Evolutionary conservation across 2,329 filamentous ascomycete genomes (phyloP).

Genomic region (Apiospora koreana): DNA sequence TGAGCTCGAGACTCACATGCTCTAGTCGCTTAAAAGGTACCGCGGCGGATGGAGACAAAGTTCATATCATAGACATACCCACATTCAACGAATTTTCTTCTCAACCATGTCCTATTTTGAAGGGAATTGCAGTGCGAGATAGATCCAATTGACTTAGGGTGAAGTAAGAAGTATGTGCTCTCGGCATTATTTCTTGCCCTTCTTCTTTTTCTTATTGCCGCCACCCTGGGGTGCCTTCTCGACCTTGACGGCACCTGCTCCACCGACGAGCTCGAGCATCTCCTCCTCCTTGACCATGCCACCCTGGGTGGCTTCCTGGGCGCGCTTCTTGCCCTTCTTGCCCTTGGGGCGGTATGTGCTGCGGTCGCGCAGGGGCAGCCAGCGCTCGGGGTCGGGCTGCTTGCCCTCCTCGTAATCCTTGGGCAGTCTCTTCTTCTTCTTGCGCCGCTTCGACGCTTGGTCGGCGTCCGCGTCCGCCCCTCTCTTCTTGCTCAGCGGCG

Average conservation of each 20-base stretch:
- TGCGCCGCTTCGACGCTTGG: constrained; percentile 52
- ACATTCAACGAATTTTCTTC: constrained; percentile 7
- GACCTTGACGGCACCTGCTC: constrained; percentile 63
- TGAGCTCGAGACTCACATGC: neutral
- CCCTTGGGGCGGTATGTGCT: constrained; percentile 89
- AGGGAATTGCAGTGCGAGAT: neutral
- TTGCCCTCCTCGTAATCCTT: constrained; percentile 77
- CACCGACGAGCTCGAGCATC: constrained; percentile 64
- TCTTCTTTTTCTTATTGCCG: constrained; percentile 44
- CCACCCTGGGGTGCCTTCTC: constrained; percentile 51
- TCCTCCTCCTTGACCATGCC: constrained; percentile 76
- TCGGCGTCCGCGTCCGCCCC: constrained; percentile 38
- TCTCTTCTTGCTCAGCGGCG: constrained; percentile 50
- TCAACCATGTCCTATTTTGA: neutral
- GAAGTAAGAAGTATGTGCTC: neutral
- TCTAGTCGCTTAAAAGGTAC: constrained; percentile 6
- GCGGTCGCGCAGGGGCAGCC: constrained; percentile 87
- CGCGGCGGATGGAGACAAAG: neutral
- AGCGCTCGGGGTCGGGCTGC: constrained; percentile 85
- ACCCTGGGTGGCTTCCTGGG: constrained; percentile 78
- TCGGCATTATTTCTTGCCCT: constrained; percentile 40
- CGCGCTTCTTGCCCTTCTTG: constrained; percentile 87
- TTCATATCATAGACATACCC: constrained; percentile 9
- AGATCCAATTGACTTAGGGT: neutral
- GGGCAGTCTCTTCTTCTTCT: constrained; percentile 57